phyloP scores from a whole-genome alignment of 2,329 filamentous ascomycete species.

The Exophiala xenobiotica region DNA sequence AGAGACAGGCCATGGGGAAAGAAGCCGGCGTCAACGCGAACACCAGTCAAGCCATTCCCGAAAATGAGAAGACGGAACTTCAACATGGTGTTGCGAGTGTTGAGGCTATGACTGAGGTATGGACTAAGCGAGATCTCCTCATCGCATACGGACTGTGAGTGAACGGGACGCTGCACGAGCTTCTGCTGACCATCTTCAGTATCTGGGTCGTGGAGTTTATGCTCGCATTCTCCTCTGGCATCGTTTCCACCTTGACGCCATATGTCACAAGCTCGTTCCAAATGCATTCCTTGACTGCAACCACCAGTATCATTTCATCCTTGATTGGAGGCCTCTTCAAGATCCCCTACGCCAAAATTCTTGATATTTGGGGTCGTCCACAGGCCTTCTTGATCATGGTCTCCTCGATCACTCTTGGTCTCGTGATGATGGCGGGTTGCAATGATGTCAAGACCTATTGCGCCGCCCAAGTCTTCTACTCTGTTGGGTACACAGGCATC shows the following conservation, averaged over 20 bases:
- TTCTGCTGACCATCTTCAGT: neutral
- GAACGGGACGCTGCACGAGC: neutral
- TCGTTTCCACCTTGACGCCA: constrained; percentile 43
- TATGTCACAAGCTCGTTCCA: constrained; percentile 54
- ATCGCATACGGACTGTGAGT: neutral
- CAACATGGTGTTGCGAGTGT: neutral
- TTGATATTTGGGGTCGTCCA: constrained; percentile 62
- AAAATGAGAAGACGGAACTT: neutral
- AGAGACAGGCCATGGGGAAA: neutral
- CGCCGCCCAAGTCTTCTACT: constrained; percentile 56
- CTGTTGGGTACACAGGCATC: constrained; percentile 29
- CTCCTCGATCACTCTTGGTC: constrained; percentile 41
- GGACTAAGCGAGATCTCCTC: constrained; percentile 34
- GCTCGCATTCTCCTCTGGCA: constrained; percentile 41
- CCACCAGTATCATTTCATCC: constrained; percentile 52
- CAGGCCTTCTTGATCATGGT: constrained; percentile 52
- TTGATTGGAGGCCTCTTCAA: constrained; percentile 57
- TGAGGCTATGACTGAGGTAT: constrained; percentile 41
- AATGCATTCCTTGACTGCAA: constrained; percentile 48
- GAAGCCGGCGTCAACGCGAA: neutral
- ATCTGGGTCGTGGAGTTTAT: constrained; percentile 44
- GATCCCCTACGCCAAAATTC: constrained; percentile 61
- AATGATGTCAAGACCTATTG: constrained; percentile 60
- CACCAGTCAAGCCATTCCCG: neutral
- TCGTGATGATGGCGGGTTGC: constrained; percentile 62